Evolutionary conservation across 1,139 yeast species (phyloP).

Genomic region (Zhuliangozyma blackwelliae): DNA sequence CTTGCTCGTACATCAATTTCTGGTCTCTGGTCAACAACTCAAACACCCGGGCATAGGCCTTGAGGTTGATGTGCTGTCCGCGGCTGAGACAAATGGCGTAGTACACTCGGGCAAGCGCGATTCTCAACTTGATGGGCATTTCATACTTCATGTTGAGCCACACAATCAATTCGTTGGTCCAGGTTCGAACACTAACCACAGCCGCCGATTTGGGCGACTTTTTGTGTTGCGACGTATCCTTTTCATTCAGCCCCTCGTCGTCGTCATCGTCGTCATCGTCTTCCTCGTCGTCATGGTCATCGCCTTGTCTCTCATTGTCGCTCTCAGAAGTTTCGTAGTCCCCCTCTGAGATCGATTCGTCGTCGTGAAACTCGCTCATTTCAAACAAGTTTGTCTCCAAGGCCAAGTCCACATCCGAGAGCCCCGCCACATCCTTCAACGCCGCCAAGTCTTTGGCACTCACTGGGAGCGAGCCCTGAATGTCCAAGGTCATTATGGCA

Average conservation of each 20-base stretch:
- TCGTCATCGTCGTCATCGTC: constrained; percentile 35
- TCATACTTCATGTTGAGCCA: constrained; percentile 81
- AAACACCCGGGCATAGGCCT: constrained; percentile 63
- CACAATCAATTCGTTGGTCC: constrained; percentile 84
- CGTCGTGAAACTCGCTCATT: constrained; percentile 25
- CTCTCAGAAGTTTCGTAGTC: constrained; percentile 19
- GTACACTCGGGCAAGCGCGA: constrained; percentile 64
- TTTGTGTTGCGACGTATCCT: constrained; percentile 45
- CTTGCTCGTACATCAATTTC: constrained; percentile 32
- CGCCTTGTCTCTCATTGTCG: constrained; percentile 25
- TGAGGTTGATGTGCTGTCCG: constrained; percentile 65
- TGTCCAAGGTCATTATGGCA: constrained; percentile 71
- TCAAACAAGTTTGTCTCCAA: constrained; percentile 51
- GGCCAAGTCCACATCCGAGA: constrained; percentile 49
- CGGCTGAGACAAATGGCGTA: constrained; percentile 70
- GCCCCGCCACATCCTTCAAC: constrained; percentile 26
- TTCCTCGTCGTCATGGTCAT: constrained; percentile 40
- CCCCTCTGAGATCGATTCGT: constrained; percentile 29
- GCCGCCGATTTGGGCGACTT: constrained; percentile 67
- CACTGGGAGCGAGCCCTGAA: constrained; percentile 68
- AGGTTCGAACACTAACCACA: constrained; percentile 69
- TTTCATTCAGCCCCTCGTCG: constrained; percentile 42
- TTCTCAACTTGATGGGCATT: constrained; percentile 65
- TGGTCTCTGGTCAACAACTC: constrained; percentile 52
- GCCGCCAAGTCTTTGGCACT: constrained; percentile 58